phyloP scores from a whole-genome alignment of 768 basidiomycete species.

The Auricularia auricula-judae region DNA sequence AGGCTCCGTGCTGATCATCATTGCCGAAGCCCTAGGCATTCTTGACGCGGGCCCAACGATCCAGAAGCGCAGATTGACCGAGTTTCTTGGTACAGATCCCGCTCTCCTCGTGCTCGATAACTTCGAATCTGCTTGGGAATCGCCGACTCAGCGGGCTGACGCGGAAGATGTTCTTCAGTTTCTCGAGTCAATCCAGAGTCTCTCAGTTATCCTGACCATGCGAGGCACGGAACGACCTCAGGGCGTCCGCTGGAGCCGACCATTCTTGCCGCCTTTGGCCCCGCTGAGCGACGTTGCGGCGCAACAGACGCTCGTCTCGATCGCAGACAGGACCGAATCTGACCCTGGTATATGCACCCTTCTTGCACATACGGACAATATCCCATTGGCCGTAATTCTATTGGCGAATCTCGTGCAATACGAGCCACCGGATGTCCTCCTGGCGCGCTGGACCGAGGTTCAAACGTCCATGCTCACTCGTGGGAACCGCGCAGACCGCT shows the following conservation, averaged over 20 bases:
- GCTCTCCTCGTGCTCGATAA: background rate
- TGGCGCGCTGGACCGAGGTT: background rate
- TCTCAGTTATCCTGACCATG: background rate
- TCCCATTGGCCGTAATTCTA: background rate
- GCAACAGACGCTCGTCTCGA: background rate
- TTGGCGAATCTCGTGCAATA: background rate
- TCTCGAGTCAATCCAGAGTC: background rate
- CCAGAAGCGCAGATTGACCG: background rate
- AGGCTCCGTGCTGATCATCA: background rate
- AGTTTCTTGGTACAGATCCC: constrained; percentile 7
- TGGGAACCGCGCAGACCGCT: background rate
- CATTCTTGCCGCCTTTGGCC: background rate
- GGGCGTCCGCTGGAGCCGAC: background rate
- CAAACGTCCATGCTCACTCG: background rate
- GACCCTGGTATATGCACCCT: background rate
- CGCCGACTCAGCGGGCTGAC: background rate
- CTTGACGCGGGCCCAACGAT: background rate
- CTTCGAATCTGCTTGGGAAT: background rate
- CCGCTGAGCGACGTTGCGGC: background rate
- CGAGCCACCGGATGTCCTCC: background rate
- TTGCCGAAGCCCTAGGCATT: background rate
- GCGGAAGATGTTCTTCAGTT: background rate
- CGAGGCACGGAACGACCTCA: background rate
- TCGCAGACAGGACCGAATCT: background rate
- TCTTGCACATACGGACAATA: background rate